Percentiles rank a stretch among this genome's conserved stretches.
Evolutionary conservation across 495 filamentous ascomycete genomes (phyloP).

Genomic region (Penicillium bialowiezense): DNA sequence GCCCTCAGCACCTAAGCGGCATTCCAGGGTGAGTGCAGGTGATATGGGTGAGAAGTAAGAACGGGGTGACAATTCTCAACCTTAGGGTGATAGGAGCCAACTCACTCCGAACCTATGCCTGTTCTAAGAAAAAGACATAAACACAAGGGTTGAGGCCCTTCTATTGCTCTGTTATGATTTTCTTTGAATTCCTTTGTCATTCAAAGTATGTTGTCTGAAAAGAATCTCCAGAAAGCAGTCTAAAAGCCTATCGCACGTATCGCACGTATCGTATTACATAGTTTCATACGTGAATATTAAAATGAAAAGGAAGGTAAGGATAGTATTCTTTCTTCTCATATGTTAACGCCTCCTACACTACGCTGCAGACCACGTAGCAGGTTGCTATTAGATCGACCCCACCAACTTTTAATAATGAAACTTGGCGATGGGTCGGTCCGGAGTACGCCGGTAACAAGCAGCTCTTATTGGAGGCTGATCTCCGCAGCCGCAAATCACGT

Average conservation of each 20-base stretch:
- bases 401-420: no score
- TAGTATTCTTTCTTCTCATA: slow-evolving; percentile 10
- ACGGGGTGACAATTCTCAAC: not conserved
- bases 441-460: no score
- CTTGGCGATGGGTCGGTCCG: no score
- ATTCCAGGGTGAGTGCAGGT: not conserved
- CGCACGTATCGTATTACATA: slow-evolving; percentile 18
- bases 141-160: not conserved
- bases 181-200: not conserved
- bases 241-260: slow-evolving; percentile 14
- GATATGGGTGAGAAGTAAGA: not conserved
- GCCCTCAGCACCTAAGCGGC: not conserved
- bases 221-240: slow-evolving; percentile 6
- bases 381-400: no score
- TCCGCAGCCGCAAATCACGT: no score
- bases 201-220: not conserved
- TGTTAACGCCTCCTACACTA: no score
- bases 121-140: not conserved
- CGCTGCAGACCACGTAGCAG: no score
- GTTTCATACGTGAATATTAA: slow-evolving; percentile 20
- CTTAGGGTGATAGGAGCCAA: not conserved
- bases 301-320: slow-evolving; percentile 11
- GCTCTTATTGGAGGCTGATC: no score
- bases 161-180: not conserved
- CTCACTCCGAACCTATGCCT: not conserved